Percentiles rank a stretch among this genome's conserved stretches.
These are phyloP conservation scores for Pleurotus salmoneostramineus DNA, from an alignment of 768 basidiomycete species.

Conservation along the genomic window DNA sequence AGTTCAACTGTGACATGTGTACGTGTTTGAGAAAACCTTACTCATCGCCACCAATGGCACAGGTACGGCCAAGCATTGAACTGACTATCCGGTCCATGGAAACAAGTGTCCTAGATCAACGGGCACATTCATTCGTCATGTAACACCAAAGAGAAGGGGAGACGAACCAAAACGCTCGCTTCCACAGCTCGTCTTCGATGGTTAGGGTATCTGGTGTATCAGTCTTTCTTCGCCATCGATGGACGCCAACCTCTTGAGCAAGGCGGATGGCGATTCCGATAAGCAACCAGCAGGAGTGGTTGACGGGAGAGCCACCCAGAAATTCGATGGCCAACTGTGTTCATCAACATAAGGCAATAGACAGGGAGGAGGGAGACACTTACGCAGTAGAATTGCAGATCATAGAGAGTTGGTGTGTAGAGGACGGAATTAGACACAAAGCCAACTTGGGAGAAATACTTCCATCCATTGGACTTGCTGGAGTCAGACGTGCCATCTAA, in stretches of 20 bases:
- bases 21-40: conserved; percentile 24
- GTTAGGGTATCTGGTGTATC: conserved; percentile 22
- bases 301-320: conserved; percentile 41
- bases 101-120: conserved; percentile 39
- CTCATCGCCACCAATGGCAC: conserved; percentile 75
- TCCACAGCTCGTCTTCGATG: conserved; percentile 70
- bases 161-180: conserved; percentile 60
- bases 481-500: conserved; percentile 33
- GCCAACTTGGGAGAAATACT: conserved; percentile 63
- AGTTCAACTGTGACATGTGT: not conserved
- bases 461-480: conserved; percentile 51
- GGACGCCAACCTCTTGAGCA: conserved; percentile 74
- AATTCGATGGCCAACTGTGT: conserved; percentile 44
- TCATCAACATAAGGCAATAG: not conserved
- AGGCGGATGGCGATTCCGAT: conserved; percentile 64
- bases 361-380: conserved; percentile 14
- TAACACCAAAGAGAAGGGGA: not conserved
- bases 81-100: conserved; percentile 44
- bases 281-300: conserved; percentile 59
- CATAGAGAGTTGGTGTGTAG: conserved; percentile 59
- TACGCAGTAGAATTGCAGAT: conserved; percentile 69
- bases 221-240: conserved; percentile 34
- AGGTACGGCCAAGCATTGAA: conserved; percentile 59
- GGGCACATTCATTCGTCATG: not conserved
- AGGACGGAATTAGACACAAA: conserved; percentile 57